Percentiles rank a stretch among this genome's conserved stretches.
Conservation (phyloP, 1,284 basidiomycete genomes). For the Cryptococcus sp. region DNA sequence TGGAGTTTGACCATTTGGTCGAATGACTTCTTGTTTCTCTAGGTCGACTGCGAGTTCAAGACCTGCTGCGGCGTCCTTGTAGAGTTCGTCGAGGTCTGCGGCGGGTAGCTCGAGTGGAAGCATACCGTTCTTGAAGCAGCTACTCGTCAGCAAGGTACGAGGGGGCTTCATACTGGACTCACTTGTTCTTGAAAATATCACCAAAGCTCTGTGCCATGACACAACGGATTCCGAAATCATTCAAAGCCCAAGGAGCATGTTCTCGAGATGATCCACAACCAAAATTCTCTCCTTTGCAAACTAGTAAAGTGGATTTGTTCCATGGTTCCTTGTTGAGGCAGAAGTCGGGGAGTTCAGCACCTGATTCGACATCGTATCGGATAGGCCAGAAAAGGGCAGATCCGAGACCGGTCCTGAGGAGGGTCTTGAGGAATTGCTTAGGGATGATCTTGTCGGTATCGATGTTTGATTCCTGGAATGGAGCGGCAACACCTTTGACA, state of each 20-base stretch:
- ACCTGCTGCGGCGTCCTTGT: conserved; percentile 74
- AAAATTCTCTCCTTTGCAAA: conserved; percentile 88
- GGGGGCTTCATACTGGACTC: conserved; percentile 8
- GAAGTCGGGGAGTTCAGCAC: conserved; percentile 73
- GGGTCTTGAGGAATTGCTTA: conserved; percentile 90
- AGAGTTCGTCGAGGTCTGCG: conserved; percentile 68
- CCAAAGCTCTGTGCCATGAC: conserved; percentile 91
- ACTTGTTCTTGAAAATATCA: conserved; percentile 71
- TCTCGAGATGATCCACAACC: conserved; percentile 92
- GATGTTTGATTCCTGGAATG: conserved; percentile 86
- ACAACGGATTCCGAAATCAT: conserved; percentile 90
- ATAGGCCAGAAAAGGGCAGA: conserved; percentile 80
- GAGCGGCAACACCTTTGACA: conserved; percentile 79
- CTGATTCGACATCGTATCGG: conserved; percentile 73
- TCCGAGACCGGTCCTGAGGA: conserved; percentile 90
- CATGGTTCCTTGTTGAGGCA: conserved; percentile 83
- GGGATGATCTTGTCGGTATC: conserved; percentile 98
- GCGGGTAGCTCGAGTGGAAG: conserved; percentile 75
- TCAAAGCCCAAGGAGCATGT: conserved; percentile 94
- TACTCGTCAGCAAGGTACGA: conserved; percentile 35
- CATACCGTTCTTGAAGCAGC: conserved; percentile 96
- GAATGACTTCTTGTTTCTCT: conserved; percentile 76
- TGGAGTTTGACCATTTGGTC: conserved; percentile 66
- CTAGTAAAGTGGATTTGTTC: conserved; percentile 73
- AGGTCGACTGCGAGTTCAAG: conserved; percentile 84